A percentile compares a stretch with the other conserved stretches of the same genome.
phyloP scores from a whole-genome alignment of 768 basidiomycete species.

The Thelephora ganbajun region DNA sequence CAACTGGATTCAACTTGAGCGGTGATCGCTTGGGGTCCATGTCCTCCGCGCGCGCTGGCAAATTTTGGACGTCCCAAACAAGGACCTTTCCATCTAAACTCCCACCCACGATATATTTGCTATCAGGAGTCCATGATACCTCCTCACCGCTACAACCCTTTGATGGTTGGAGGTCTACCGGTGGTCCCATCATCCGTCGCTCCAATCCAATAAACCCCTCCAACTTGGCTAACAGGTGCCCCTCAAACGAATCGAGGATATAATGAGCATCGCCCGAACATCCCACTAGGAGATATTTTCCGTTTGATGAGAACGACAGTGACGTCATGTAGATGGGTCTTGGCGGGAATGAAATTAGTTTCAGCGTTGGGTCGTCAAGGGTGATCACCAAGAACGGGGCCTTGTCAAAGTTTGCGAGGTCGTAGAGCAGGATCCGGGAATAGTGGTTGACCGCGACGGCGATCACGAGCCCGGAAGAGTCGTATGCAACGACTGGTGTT shows the following conservation, averaged over 20 bases:
- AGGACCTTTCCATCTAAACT: slow-evolving; percentile 73
- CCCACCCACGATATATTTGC: slow-evolving; percentile 79
- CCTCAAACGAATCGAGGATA: slow-evolving; percentile 82
- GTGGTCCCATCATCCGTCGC: slow-evolving; percentile 35
- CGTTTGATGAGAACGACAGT: slow-evolving; percentile 79
- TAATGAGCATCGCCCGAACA: slow-evolving; percentile 92
- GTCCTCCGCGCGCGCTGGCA: slow-evolving; percentile 36
- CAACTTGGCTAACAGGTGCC: slow-evolving; percentile 70
- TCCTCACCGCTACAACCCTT: slow-evolving; percentile 88
- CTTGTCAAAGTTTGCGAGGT: slow-evolving; percentile 78
- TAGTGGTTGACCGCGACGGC: slow-evolving; percentile 78
- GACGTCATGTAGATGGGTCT: slow-evolving; percentile 86
- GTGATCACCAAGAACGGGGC: slow-evolving; percentile 78
- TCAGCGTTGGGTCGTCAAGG: slow-evolving; percentile 69
- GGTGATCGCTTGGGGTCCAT: slow-evolving; percentile 43
- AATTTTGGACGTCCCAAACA: slow-evolving; percentile 73
- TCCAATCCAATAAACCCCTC: slow-evolving; percentile 80
- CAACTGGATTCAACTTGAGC: slow-evolving; percentile 33
- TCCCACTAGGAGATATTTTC: slow-evolving; percentile 81
- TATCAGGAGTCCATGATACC: slow-evolving; percentile 89
- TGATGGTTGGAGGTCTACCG: slow-evolving; percentile 44
- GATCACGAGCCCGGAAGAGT: slow-evolving; percentile 70
- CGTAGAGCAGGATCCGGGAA: slow-evolving; percentile 75
- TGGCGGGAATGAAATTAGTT: slow-evolving; percentile 70
- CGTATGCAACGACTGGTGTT: slow-evolving; percentile 72